Evolutionary conservation across 2,329 filamentous ascomycete genomes (phyloP).

Genomic region (Fusarium dlaminii): DNA sequence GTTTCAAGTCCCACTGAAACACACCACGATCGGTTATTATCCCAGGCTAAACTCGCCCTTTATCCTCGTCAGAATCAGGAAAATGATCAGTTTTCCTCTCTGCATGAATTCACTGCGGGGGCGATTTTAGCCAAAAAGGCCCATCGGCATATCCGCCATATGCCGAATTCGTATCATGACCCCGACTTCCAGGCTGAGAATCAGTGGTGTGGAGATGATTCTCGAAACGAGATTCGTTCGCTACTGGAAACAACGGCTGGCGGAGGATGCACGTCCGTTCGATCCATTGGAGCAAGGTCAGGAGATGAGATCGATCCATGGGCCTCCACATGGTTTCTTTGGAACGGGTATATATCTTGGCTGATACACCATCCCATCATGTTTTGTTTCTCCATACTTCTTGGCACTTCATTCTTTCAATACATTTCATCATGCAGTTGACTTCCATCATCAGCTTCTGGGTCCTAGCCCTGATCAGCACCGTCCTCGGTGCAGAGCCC

Average conservation of each 20-base stretch:
- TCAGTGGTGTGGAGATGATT: not conserved
- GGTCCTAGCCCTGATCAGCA: slow-evolving; percentile 7
- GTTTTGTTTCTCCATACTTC: not conserved
- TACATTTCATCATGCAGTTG: slow-evolving; percentile 1
- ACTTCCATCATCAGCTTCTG: slow-evolving; percentile 14
- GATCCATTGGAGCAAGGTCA: slow-evolving; percentile 6
- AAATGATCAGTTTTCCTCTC: not conserved
- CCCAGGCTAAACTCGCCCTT: not conserved
- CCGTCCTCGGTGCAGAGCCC: not conserved
- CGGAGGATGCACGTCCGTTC: slow-evolving; percentile 17
- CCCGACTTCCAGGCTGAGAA: not conserved
- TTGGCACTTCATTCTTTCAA: not conserved
- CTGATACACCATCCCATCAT: not conserved
- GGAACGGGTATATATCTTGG: not conserved
- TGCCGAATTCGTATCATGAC: not conserved
- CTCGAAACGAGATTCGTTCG: not conserved
- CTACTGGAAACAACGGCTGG: not conserved
- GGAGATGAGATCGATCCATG: not conserved
- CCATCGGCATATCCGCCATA: not conserved
- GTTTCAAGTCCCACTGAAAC: slow-evolving; percentile 16
- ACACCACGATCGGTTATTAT: slow-evolving; percentile 6
- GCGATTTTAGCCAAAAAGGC: not conserved
- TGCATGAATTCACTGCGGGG: not conserved
- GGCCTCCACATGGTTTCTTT: not conserved
- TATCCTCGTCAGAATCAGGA: not conserved